These are phyloP conservation scores for Fusarium temperatum DNA, from an alignment of 2,329 filamentous ascomycete genomes.

Conservation along the genomic window DNA sequence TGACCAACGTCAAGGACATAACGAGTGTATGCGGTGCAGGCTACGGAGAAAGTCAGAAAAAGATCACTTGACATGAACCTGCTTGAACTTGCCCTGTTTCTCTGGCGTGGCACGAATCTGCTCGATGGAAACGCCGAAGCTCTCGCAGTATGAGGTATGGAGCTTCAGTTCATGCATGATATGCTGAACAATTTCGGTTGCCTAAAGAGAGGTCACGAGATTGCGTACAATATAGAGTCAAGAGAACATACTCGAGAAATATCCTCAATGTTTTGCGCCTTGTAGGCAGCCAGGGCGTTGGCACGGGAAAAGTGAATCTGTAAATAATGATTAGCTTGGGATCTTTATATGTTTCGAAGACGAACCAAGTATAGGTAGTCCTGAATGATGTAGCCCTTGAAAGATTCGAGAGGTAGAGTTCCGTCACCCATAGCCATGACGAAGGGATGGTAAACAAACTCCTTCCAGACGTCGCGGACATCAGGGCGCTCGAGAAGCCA, in stretches of 20 bases:
- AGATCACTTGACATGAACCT: not conserved
- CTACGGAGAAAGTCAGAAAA: slow-evolving; percentile 45
- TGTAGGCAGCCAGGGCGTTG: slow-evolving; percentile 86
- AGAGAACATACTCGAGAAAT: slow-evolving; percentile 69
- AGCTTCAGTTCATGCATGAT: slow-evolving; percentile 82
- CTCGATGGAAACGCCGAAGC: slow-evolving; percentile 78
- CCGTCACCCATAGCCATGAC: slow-evolving; percentile 80
- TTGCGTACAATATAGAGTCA: no score
- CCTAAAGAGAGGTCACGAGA: slow-evolving; percentile 33
- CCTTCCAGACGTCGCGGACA: slow-evolving; percentile 77
- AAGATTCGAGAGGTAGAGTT: slow-evolving; percentile 76
- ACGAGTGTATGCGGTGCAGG: slow-evolving; percentile 83
- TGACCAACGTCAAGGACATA: slow-evolving; percentile 91
- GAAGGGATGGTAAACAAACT: slow-evolving; percentile 84
- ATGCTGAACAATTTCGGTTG: slow-evolving; percentile 72
- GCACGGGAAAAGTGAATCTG: slow-evolving; percentile 88
- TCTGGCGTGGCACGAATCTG: slow-evolving; percentile 80
- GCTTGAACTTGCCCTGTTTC: slow-evolving; percentile 67
- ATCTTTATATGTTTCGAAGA: not conserved
- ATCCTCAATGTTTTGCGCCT: slow-evolving; percentile 76
- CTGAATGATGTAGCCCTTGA: slow-evolving; percentile 90
- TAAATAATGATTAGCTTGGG: not conserved
- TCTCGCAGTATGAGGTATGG: slow-evolving; percentile 83
- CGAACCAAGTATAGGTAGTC: slow-evolving; percentile 88
- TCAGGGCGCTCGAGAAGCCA: slow-evolving; percentile 81